Base-by-base conservation (phyloP, 75 land plant species). In the Selaginella tamariscina region DNA sequence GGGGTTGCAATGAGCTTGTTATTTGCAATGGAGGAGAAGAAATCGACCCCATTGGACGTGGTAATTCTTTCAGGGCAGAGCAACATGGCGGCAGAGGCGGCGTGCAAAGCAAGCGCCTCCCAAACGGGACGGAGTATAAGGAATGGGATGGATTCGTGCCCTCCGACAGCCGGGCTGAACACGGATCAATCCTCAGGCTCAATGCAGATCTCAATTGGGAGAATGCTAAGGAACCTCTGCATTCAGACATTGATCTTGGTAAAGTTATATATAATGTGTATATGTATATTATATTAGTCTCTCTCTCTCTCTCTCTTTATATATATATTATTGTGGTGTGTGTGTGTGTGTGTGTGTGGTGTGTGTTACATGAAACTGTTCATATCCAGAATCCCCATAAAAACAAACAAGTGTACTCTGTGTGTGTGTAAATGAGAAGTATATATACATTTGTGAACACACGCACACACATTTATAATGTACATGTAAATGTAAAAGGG, bases 11-110 rank as follows among this genome's bases (percentile, higher is more conserved):
- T 39, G 49, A 39, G 49, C 15, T 39, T 39, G 11, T 5, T 39
- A 15, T 5, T 39, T 39, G 49, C 11, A 39, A 39, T 39, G 49
- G 49, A 39, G 49, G 15, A 15, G 49, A 15, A 39, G 49, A 39
- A 15, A 39, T 5, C 55, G 15, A 15, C 5, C 56, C 59, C 33
- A 32, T 1, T 75, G 56, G 73, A 83, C 59, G 67, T 88, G 20
- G 81, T 85, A 74, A 82, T 91, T 62, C 69, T 91, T 0, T 80
- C 97, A 32, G 97, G 97, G 1, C 97, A 92, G 73, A 92, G 97
- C 86, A 92, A 92, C 82, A 92, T 92, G 95, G 65, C 97, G 97
- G 97, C n/a, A 85, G 97, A 22, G 97, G 97, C 5, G 95, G 90
- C 32, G 82, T 89, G 0, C 39, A 55, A 2, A 0, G 57, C 20